Base-by-base conservation (phyloP, 1,284 basidiomycete genomes). In the Boletus holoroseus region DNA sequence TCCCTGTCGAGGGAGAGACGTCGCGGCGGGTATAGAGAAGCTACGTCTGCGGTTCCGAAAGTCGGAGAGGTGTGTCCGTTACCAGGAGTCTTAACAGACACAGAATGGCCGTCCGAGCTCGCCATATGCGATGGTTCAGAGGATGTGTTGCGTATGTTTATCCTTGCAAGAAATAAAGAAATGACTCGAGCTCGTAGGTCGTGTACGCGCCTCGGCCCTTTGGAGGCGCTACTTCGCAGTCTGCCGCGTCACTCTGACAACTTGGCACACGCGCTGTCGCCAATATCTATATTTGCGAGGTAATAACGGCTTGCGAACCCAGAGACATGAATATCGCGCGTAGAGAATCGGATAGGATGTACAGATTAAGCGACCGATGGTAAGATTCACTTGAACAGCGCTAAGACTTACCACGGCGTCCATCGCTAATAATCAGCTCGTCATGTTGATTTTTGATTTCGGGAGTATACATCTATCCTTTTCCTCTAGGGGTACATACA, bases 1-100 rank as follows among this genome's bases (percentile, higher is more conserved):
- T 49, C 44, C 34, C 42, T 65, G 16, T 59, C 50, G 27, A 49
- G 44, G 16, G 44, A 30, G 28, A n/a, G 22, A 24, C 26, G 40
- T 18, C 3, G 41, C 46, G 38, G 42, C 20, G 24, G 44, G 28
- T 43, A 22, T n/a, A 32, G 34, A 36, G 36, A 22, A 35, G 26
- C 11, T 5, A 3, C 16, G 4, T n/a, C 11, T 38, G 31, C 9
- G 11, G 11, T 13, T n/a, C 36, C 40, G 26, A 24, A 7, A 2
- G 7, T 7, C 4, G 15, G 18, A n/a, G n/a, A 3, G 5, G 5
- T 15, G 16, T 9, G 16, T 18, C 2, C 35, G 3, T 39, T 8
- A 11, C 22, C 22, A 22, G 11, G n/a, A 34, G 38, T 15, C 13
- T 18, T 22, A 32, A 9, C 11, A 26, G 13, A 30, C 20, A 24